Percentiles rank a stretch among this genome's conserved stretches.
These are phyloP conservation scores for Zymoseptoria pseudotritici DNA, from an alignment of 2,329 filamentous ascomycete genomes.

Conservation along the genomic window DNA sequence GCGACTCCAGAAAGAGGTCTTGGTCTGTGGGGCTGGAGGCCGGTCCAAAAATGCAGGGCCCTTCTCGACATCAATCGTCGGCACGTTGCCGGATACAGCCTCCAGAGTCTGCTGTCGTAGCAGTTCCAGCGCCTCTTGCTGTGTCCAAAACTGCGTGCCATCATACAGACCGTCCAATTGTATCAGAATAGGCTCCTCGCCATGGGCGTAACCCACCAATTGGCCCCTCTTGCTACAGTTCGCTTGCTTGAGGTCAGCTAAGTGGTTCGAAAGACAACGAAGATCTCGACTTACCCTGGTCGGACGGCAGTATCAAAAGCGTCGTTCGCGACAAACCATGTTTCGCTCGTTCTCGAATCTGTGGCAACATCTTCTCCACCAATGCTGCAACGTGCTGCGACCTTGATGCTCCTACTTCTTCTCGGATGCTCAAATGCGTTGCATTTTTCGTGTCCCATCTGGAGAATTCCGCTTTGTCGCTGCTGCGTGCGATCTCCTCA, in stretches of 20 bases:
- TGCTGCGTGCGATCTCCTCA: slow-evolving; percentile 16
- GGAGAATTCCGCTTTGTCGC: slow-evolving; percentile 1
- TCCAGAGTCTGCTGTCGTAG: slow-evolving; percentile 19
- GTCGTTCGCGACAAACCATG: slow-evolving; percentile 23
- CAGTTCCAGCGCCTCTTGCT: slow-evolving; percentile 22
- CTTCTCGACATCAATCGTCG: neutral
- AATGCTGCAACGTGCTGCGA: slow-evolving; percentile 26
- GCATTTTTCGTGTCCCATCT: slow-evolving; percentile 11
- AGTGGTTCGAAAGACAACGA: neutral
- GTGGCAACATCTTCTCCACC: slow-evolving; percentile 20
- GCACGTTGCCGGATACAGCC: slow-evolving; percentile 12
- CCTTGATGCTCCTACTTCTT: slow-evolving; percentile 25
- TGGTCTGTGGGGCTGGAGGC: slow-evolving; percentile 6
- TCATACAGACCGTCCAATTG: slow-evolving; percentile 25
- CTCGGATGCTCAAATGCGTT: slow-evolving; percentile 22
- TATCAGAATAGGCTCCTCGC: slow-evolving; percentile 20
- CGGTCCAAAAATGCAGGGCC: slow-evolving; percentile 2
- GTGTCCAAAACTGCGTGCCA: slow-evolving; percentile 27
- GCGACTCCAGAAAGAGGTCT: slow-evolving; percentile 14
- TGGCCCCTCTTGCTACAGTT: slow-evolving; percentile 16
- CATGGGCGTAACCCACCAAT: slow-evolving; percentile 21
- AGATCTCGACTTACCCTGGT: slow-evolving; percentile 21
- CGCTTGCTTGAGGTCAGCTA: neutral
- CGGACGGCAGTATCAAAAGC: slow-evolving; percentile 27
- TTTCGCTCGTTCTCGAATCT: slow-evolving; percentile 19